Percentiles rank a stretch among this genome's conserved stretches.
Conservation (phyloP, 352 stramenopile genomes). For the Pythium dissimile region DNA sequence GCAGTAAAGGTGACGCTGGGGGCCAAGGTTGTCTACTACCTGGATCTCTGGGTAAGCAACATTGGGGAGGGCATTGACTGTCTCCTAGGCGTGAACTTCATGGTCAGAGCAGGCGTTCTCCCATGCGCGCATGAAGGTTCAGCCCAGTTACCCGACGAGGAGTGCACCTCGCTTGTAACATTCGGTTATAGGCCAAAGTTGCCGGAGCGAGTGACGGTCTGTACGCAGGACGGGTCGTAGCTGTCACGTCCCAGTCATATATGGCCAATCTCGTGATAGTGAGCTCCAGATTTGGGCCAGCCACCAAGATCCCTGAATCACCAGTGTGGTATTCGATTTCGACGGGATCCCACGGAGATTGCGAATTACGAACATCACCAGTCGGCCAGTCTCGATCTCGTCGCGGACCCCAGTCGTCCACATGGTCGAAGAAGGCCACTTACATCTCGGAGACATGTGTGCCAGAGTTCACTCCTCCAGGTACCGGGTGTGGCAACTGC, state of each 20-base stretch:
- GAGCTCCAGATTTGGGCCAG: not conserved
- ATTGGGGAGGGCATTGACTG: conserved; percentile 25
- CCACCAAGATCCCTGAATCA: not conserved
- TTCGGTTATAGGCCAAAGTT: not conserved
- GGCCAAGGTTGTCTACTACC: conserved; percentile 12
- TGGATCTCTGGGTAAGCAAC: conserved; percentile 23
- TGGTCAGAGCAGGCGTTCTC: conserved; percentile 19
- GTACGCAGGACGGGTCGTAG: not conserved
- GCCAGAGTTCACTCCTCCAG: conserved; percentile 1
- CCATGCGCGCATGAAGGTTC: conserved; percentile 3
- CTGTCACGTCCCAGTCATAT: not conserved
- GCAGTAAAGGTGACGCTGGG: conserved; percentile 26
- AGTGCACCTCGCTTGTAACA: not conserved
- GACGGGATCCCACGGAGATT: not conserved
- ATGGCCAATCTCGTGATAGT: not conserved
- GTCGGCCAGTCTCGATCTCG: not conserved
- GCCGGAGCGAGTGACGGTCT: not conserved
- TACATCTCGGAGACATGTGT: not conserved
- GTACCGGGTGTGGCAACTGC: conserved; percentile 10
- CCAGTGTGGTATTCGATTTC: not conserved
- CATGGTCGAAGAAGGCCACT: conserved; percentile 8
- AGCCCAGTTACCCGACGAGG: conserved; percentile 13
- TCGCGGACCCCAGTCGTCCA: not conserved
- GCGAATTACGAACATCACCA: conserved; percentile 1
- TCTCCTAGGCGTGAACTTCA: conserved; percentile 32